Base-by-base conservation (phyloP, 2,329 filamentous ascomycete species). In the Ceratocystis albifundus region DNA sequence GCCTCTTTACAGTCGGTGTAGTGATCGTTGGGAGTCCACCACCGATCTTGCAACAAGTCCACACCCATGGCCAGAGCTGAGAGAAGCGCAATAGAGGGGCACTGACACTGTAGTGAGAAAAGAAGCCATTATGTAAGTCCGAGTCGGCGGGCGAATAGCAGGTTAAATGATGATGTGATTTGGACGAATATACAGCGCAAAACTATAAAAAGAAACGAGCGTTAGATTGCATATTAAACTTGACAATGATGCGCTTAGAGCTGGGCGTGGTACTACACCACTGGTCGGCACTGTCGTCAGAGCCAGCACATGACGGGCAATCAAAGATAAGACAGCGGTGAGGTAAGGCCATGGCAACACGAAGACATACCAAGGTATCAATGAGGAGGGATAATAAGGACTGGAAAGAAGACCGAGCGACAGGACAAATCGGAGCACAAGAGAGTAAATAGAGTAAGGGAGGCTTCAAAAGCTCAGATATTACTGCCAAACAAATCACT, bases 61-160 rank as follows among this genome's bases (percentile, higher is more conserved):
- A 53, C 48, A 53, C 48, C 15, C 15, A 8, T 53, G 48, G 48
- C 48, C 8, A 53, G 48, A 15, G 48, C 25, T 28, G 48, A 53
- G 7, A 62, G 28, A 30, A 28, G 57, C 44, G 57, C 28, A 45
- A 28, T 25, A 57, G 66, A 10, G 48, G 53, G 55, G 57, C 61
- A 77, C 76, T 74, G 74, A 77, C 76, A 77, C 76, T 68, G 76
- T 77, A 62, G 75, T 76, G 69, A 77, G 72, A 71, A 77, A 77
- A 70, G 77, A 75, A 62, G 76, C 73, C 76, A 77, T 77, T 68
- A 67, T 70, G 20, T 67, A 17, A 32, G 44, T 65, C 22, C 50
- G 55, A 36, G 50, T 61, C 17, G 28, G 20, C 30, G 44, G 28
- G 20, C 25, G 50, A 28, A 28, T 8, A 25, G 17, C 25, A 15